phyloP scores from a whole-genome alignment of 768 basidiomycete genomes.

The Punctularia strigosozonata region DNA sequence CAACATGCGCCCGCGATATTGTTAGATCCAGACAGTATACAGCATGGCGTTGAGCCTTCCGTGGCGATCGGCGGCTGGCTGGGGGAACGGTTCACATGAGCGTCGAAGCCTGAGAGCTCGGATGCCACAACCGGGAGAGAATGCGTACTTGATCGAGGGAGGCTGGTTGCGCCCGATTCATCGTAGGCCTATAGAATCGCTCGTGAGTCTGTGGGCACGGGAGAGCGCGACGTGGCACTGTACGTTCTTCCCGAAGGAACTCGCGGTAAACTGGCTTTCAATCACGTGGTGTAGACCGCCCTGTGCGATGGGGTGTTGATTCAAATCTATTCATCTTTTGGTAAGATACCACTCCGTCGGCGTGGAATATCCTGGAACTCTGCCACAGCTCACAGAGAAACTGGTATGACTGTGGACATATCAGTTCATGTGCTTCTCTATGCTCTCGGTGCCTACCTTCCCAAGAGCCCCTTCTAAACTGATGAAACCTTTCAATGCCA shows the following conservation, averaged over 20 bases:
- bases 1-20: slow-evolving; percentile 54
- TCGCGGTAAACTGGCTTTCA: slow-evolving; percentile 51
- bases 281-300: slow-evolving; percentile 63
- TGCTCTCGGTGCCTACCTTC: slow-evolving; percentile 50
- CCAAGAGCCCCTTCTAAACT: slow-evolving; percentile 65
- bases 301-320: slow-evolving; percentile 53
- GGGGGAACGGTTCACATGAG: slow-evolving; percentile 7
- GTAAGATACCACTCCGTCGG: slow-evolving; percentile 3
- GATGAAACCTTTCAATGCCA: slow-evolving; percentile 72
- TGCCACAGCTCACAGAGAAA: slow-evolving; percentile 64
- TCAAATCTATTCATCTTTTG: slow-evolving; percentile 51
- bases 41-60: slow-evolving; percentile 67
- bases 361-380: too few species aligned
- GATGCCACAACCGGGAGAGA: slow-evolving; percentile 2
- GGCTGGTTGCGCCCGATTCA: slow-evolving; percentile 42
- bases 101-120: slow-evolving; percentile 9
- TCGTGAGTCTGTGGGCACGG: neutral
- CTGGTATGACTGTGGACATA: slow-evolving; percentile 56
- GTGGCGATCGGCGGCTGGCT: slow-evolving; percentile 63
- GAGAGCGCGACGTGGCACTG: slow-evolving; percentile 3
- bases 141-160: slow-evolving; percentile 31
- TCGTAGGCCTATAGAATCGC: slow-evolving; percentile 49
- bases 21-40: slow-evolving; percentile 75
- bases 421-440: too few species aligned
- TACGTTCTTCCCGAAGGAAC: slow-evolving; percentile 69